Evolutionary conservation across 305 asterid species (phyloP).

Genomic region (Nicotiana rustica): DNA sequence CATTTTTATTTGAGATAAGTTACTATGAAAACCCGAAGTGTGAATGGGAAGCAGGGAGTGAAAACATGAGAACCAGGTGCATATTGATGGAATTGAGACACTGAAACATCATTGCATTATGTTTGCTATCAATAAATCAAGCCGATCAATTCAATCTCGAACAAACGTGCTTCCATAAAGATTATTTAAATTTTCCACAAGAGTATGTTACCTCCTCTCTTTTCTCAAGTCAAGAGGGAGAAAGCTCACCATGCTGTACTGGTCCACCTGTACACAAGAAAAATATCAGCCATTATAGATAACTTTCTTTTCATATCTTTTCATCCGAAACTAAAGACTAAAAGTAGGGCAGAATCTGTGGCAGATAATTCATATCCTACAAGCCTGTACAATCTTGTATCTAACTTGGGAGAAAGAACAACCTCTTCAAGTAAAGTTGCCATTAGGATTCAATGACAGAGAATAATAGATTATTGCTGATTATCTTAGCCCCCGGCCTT

Average conservation of each 20-base stretch:
- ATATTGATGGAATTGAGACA: constrained; percentile 11
- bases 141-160: neutral
- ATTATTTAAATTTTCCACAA: neutral
- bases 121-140: neutral
- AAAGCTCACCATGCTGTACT: constrained; percentile 94
- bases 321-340: neutral
- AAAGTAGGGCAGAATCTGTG: neutral
- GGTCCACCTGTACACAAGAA: constrained; percentile 72
- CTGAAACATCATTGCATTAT: neutral
- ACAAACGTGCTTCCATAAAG: neutral
- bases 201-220: constrained; percentile 64
- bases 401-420: constrained; percentile 8
- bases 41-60: too few species aligned
- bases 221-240: constrained; percentile 89
- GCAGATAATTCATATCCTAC: constrained; percentile 6
- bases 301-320: constrained; percentile 23
- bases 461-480: too few species aligned
- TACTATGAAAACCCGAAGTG: too few species aligned
- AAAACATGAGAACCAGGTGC: neutral
- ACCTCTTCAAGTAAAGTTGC: constrained; percentile 11
- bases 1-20: neutral
- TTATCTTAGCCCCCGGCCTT: too few species aligned
- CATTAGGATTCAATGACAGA: neutral
- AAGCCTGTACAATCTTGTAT: constrained; percentile 24
- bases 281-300: constrained; percentile 19